These are phyloP conservation scores for Penicillium manginii DNA, from an alignment of 495 filamentous ascomycete genomes.

Conservation along the genomic window DNA sequence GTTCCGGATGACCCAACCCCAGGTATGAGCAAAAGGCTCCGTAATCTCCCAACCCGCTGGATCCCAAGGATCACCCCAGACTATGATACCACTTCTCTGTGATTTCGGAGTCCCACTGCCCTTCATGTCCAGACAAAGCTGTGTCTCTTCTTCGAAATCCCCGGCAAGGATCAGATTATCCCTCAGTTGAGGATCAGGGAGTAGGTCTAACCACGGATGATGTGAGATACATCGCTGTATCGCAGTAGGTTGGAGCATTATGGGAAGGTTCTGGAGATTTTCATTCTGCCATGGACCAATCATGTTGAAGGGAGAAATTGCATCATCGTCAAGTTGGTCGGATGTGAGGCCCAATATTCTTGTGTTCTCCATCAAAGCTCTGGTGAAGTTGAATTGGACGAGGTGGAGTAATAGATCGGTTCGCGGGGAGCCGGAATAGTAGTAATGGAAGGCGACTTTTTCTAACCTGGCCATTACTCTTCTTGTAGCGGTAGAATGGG, in stretches of 20 bases:
- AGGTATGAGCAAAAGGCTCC: slow-evolving; percentile 37
- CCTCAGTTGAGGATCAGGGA: slow-evolving; percentile 35
- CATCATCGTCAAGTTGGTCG: slow-evolving; percentile 25
- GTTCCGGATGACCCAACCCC: slow-evolving; percentile 40
- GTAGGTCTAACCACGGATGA: slow-evolving; percentile 33
- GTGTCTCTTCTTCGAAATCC: slow-evolving; percentile 24
- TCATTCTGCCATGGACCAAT: neutral
- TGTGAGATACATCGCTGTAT: slow-evolving; percentile 18
- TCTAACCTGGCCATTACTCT: slow-evolving; percentile 17
- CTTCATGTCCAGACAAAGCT: slow-evolving; percentile 29
- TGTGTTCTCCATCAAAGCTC: slow-evolving; percentile 30
- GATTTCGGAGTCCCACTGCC: slow-evolving; percentile 2
- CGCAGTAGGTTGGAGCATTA: slow-evolving; percentile 10
- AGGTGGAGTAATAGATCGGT: slow-evolving; percentile 40
- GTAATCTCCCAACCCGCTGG: slow-evolving; percentile 41
- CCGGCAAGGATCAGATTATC: slow-evolving; percentile 35
- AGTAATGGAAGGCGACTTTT: slow-evolving; percentile 9
- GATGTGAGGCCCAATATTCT: slow-evolving; percentile 19
- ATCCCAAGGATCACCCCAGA: slow-evolving; percentile 39
- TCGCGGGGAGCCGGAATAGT: slow-evolving; percentile 26
- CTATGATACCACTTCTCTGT: slow-evolving; percentile 15
- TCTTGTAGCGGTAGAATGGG: too few relatives aligned
- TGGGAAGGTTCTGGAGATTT: neutral
- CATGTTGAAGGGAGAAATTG: slow-evolving; percentile 29
- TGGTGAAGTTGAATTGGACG: slow-evolving; percentile 32